Evolutionary conservation across 768 basidiomycete species (phyloP), one percentile per base, ranked within the genome.

Genomic region (Lactarius pseudohatsudake): DNA sequence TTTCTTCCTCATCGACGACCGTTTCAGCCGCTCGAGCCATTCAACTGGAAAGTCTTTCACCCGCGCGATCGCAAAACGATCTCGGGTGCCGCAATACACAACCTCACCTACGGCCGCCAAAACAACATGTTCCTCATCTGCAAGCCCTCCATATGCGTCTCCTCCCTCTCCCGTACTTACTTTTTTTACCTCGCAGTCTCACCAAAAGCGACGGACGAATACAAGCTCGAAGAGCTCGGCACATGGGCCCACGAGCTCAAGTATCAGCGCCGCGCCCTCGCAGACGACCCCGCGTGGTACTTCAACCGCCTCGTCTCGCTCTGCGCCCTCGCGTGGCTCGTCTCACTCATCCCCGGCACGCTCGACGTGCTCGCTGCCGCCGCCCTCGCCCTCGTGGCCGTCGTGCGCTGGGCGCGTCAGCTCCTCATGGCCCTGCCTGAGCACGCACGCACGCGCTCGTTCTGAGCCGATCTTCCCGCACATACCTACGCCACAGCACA

Each of bases 21-120:
- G 11, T 15, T 32, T 11, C 36, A 69, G 68, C 59, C 67, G 5
- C 67, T 69, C 4, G 59, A 68, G 28, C 69, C 69, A 0, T 63
- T 60, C 36, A 68, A 54, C 30, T 69, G 69, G 66, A 61, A 68
- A 11, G 9, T 68, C 16, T 69, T 69, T 40, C 28, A 36, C 15
- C 59, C 30, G 2, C 22, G 40, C 22, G 41, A 69, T 30, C 56
- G 58, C 18, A 36, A 64, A n/a, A 56, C 26, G 20, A 40, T 69
- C 6, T 69, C 69, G 2, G 55, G 55, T 38, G n/a, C 67, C 15
- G 69, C 62, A 16, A 16, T 69, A 8, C 61, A 69, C 57, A 61
- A 67, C 59, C 65, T 69, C 1, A 45, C 65, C 22, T 41, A 61
- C 34, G 68, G 65, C 41, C 11, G 2, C 10, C 68, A 62, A 58